A percentile compares a stretch with the other conserved stretches of the same genome.
These are phyloP conservation scores for Trametes punicea DNA, from an alignment of 768 basidiomycete species.

Conservation along the genomic window DNA sequence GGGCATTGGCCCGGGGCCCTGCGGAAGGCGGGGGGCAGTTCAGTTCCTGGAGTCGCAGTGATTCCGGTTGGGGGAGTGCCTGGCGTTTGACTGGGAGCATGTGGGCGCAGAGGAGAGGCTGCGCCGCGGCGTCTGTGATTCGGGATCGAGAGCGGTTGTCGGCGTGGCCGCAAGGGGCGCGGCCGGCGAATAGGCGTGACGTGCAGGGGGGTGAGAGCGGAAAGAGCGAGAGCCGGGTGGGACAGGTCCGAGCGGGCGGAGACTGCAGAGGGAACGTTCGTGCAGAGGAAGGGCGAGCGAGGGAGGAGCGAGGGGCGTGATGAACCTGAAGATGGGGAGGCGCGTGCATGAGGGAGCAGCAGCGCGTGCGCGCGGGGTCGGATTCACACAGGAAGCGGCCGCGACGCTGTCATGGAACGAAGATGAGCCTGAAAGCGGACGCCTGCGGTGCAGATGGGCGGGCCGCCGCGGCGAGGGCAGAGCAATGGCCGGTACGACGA, in stretches of 20 bases:
- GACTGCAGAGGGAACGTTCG: conserved; percentile 16
- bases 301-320: not conserved
- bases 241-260: conserved; percentile 13
- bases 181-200: conserved; percentile 4
- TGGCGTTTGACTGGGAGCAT: conserved; percentile 17
- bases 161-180: not conserved
- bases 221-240: not conserved
- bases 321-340: not conserved
- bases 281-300: not conserved
- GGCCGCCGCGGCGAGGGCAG: not conserved
- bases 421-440: conserved; percentile 5
- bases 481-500: not conserved
- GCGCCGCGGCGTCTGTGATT: conserved; percentile 8
- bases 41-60: conserved; percentile 7
- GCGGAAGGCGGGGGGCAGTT: conserved; percentile 2
- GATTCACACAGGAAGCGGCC: conserved; percentile 15
- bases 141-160: conserved; percentile 5
- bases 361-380: conserved; percentile 5
- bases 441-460: not conserved
- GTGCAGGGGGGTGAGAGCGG: not conserved
- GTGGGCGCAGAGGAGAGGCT: conserved; percentile 15
- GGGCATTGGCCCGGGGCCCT: not conserved
- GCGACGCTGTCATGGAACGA: conserved; percentile 6
- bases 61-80: conserved; percentile 12
- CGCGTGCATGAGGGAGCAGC: conserved; percentile 9